phyloP scores from a whole-genome alignment of 768 basidiomycete species.

The Rhodotorula kratochvilovae region DNA sequence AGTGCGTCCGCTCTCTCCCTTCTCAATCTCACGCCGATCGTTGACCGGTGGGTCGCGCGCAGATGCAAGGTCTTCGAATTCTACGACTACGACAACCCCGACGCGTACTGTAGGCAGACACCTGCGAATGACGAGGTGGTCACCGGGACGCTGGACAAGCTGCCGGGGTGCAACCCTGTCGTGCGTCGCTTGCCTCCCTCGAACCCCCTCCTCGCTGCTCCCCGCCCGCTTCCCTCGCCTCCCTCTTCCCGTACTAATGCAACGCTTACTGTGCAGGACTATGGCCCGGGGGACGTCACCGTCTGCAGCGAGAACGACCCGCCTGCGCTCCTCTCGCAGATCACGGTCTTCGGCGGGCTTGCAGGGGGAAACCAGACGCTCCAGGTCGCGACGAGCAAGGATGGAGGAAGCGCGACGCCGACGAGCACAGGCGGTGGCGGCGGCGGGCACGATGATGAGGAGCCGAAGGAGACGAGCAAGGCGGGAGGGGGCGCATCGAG shows the following conservation, averaged over 20 bases:
- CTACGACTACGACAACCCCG: background rate
- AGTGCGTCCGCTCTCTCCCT: background rate
- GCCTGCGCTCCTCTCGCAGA: background rate
- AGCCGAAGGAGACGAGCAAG: background rate
- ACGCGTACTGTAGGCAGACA: background rate
- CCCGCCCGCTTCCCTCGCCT: too few relatives aligned
- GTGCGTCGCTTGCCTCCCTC: background rate
- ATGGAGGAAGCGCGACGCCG: background rate
- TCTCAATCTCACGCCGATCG: too few relatives aligned
- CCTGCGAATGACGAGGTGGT: constrained; percentile 4
- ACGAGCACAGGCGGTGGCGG: background rate
- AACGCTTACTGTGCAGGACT: background rate
- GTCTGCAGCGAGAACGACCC: constrained; percentile 16
- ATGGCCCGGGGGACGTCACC: constrained; percentile 22
- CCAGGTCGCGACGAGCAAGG: background rate
- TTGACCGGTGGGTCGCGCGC: background rate
- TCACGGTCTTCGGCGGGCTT: background rate
- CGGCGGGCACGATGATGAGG: background rate
- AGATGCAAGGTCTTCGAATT: constrained; percentile 27
- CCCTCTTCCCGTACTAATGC: too few relatives aligned
- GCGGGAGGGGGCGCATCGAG: background rate
- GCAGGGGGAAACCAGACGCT: background rate
- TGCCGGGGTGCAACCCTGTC: constrained; percentile 28
- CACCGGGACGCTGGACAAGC: constrained; percentile 8
- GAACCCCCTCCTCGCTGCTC: too few relatives aligned